phyloP scores from a whole-genome alignment of 345 rosid species.

The Passiflora organensis region DNA sequence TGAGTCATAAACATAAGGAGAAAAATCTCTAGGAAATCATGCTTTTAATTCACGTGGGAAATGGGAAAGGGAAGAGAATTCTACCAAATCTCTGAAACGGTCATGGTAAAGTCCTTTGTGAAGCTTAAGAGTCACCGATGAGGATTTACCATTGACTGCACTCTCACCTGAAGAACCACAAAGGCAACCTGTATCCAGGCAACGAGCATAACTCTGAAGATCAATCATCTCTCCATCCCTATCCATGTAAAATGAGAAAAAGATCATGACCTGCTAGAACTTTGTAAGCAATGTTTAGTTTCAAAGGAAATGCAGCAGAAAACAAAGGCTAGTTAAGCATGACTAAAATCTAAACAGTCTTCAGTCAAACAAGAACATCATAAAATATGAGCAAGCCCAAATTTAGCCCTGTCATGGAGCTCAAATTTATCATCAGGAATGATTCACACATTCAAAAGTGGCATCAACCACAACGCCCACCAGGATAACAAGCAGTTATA shows the following conservation, averaged over 20 bases:
- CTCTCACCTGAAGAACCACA: constrained; percentile 42
- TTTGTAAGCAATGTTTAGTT: no score
- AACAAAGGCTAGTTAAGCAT: not conserved
- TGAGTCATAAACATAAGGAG: not conserved
- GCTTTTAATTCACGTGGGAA: no score
- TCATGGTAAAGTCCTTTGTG: constrained; percentile 80
- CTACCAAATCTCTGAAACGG: constrained; percentile 46
- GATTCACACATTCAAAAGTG: no score
- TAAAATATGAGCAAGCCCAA: no score
- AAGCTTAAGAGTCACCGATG: constrained; percentile 49
- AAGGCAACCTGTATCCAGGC: constrained; percentile 49
- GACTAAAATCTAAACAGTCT: no score
- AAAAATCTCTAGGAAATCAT: not conserved
- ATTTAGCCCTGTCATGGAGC: not conserved
- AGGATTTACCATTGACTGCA: constrained; percentile 16
- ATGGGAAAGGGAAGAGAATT: constrained; percentile 27
- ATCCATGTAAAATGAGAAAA: no score
- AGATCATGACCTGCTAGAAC: no score
- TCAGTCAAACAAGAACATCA: no score
- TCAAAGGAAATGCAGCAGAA: not conserved
- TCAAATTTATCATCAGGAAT: not conserved
- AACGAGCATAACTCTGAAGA: constrained; percentile 41
- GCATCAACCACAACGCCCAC: not conserved
- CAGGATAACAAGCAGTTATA: no score
- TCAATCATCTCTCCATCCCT: constrained; percentile 70